Percentiles rank a stretch among this genome's conserved stretches.
These are phyloP conservation scores for Hymenoscyphus albidus DNA, from an alignment of 2,329 filamentous ascomycete genomes.

Conservation along the genomic window DNA sequence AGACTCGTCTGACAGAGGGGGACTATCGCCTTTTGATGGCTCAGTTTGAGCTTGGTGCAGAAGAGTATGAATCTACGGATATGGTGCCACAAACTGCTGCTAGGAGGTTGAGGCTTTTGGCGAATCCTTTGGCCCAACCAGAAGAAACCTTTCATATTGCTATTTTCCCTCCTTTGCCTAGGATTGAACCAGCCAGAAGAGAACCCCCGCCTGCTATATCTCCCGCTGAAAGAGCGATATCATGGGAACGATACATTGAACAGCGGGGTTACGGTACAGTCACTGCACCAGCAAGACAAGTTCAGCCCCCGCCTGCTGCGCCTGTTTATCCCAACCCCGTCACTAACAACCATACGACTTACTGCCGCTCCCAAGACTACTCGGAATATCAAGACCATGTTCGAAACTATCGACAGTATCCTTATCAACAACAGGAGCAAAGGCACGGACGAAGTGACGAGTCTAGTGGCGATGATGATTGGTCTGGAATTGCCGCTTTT, in stretches of 20 bases:
- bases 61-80: not conserved
- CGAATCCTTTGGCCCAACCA: not conserved
- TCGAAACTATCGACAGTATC: not conserved
- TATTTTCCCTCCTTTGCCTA: not conserved
- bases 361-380: not conserved
- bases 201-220: not conserved
- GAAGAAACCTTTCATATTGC: not conserved
- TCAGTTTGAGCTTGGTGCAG: not conserved
- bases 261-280: not conserved
- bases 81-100: not conserved
- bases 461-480: not conserved
- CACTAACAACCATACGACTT: not conserved
- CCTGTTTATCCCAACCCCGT: not conserved
- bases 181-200: not conserved
- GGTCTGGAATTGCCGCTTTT: not conserved
- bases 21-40: constrained; percentile 17
- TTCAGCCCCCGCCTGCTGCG: not conserved
- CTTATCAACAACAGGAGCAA: not conserved
- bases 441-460: not conserved
- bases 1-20: constrained; percentile 12
- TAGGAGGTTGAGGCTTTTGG: not conserved
- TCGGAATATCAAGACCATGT: too few relatives aligned
- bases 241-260: not conserved
- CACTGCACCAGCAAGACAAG: not conserved
- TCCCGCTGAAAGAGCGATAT: not conserved